Base-by-base conservation (phyloP, 139 green algal genomes). In the Chlamydomonas schloesseri region DNA sequence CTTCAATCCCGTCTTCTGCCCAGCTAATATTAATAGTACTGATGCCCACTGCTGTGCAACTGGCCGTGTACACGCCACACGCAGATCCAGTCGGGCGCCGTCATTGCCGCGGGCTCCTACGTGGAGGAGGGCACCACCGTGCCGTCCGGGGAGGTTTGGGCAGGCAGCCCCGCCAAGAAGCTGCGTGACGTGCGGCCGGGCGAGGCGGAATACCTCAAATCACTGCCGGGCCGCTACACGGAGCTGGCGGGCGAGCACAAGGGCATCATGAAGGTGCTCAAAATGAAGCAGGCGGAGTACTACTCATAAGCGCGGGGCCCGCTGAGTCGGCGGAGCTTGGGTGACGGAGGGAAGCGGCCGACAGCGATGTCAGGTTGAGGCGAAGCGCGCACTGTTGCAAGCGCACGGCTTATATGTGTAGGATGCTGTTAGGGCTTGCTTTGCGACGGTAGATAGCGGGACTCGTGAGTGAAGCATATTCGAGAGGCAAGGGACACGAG, bases 71-170 rank as follows among this genome's bases (percentile, higher is more conserved):
- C 42, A 50, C 42, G 42, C 8, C 8, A 50, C 42, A 50, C 42
- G 46, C 89, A 96, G 93, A 89, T 99, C 24, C 91, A 96, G 82
- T 88, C 88, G 23, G 94, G 94, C 17, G 89, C 92, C 9, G 98
- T 99, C 82, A 91, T 99, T 24, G 97, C 97, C 21, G 97, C 97
- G 24, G 97, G 97, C 1, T 91, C 97, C 0, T 95, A 99, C 24
- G 94, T 99, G 31, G 83, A 92, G 33, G 88, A 94, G 21, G 92
- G 95, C 60, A 95, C 91, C 3, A 82, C 87, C 3, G 91, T 99
- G 0, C 95, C 96, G 1, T 73, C 92, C 29, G 95, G 95, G 0
- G 89, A 99, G 93, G 82, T 94, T 62, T 97, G 95, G 94, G 95
- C 86, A 0, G 96, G 96, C 85, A 97, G 94, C 80, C 96, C 96